Base-by-base conservation (phyloP, 495 filamentous ascomycete genomes). In the Jackrogersella minutella region DNA sequence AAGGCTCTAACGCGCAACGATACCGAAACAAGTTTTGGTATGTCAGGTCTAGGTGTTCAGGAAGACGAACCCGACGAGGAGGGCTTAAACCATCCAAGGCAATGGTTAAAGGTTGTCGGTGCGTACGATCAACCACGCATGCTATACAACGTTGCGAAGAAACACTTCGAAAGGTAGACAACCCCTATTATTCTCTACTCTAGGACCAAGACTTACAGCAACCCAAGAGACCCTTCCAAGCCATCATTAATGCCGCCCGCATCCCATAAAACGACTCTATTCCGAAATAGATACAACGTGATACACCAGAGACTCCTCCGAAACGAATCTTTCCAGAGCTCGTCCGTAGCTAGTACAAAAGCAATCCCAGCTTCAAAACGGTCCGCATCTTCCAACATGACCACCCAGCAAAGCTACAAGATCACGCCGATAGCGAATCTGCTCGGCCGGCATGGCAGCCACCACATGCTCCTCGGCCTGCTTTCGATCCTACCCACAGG, bases 381-480 rank as follows among this genome's bases (percentile, higher is more conserved):
- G 14, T 85, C 87, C 14, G 77, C 79, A 2, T 86, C 85, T n/a
- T 81, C 81, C 40, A 77, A 85, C 21, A 30, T 78, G 50, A 79
- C 72, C 19, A 53, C 64, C 1, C 83, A 86, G 58, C 85, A 92
- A 68, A 86, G 87, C 11, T 93, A 96, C 78, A 96, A 92, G 71
- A 85, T 99, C 39, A 98, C 95, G 0, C 91, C 93, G 5, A 92
- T 99, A 57, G 88, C 94, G 24, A 97, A 98, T 77, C 82, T 99
- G 14, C 88, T 99, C 3, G 95, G 95, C 44, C 90, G 96, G 52
- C 92, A 87, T 69, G 92, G 92, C 17, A 90, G 84, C 40, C 88
- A 85, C 37, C 93, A 98, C 81, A 85, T 99, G 69, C 85, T 98
- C 9, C 85, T 99, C 9, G 95, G 93, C 0, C 80, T 97, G 68